Evolutionary conservation across 768 basidiomycete species (phyloP), one percentile per base, ranked within the genome.

Genomic region (Leccinum variicolor): DNA sequence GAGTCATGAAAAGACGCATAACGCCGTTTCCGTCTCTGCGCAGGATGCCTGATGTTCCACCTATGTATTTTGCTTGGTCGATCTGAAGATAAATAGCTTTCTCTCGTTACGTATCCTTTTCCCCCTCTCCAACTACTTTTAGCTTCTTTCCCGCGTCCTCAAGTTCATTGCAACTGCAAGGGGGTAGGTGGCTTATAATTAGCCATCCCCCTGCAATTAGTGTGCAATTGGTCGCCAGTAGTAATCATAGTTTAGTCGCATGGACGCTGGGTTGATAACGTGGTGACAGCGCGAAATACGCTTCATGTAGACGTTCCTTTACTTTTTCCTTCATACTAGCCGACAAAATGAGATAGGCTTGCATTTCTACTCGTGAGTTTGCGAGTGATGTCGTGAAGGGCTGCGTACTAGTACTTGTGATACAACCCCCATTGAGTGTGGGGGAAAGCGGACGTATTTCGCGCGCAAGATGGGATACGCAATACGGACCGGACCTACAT

Each of bases 1-100:
- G 58, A 72, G 72, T 49, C 59, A 50, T 0, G 72, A 72, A 57
- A 74, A 72, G 52, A 48, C 19, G 34, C 2, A 50, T 33, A 53
- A 57, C 6, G 34, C 11, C 3, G 41, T 13, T 11, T 29, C 66
- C 9, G 49, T 48, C n/a, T 39, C 36, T 9, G n/a, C 39, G 9
- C 39, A 41, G 10, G 19, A 43, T 43, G 41, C 6, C 19, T 43
- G 19, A 43, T 21, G 19, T 19, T 19, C n/a, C 9, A 1, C n/a
- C n/a, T 8, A 19, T 17, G 3, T 41, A 10, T 41, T 41, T 41
- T n/a, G 31, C 5, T 33, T 0, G 31, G 31, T 33, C 31, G 31
- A 33, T 13, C 31, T 13, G 13, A 33, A 34, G 34, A 34, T 34
- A 43, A 19, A 43, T 21, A 19, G 17, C 19, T 6, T 41, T 19